phyloP scores from a whole-genome alignment of 2,329 filamentous ascomycete species.

The Alternaria sp. region DNA sequence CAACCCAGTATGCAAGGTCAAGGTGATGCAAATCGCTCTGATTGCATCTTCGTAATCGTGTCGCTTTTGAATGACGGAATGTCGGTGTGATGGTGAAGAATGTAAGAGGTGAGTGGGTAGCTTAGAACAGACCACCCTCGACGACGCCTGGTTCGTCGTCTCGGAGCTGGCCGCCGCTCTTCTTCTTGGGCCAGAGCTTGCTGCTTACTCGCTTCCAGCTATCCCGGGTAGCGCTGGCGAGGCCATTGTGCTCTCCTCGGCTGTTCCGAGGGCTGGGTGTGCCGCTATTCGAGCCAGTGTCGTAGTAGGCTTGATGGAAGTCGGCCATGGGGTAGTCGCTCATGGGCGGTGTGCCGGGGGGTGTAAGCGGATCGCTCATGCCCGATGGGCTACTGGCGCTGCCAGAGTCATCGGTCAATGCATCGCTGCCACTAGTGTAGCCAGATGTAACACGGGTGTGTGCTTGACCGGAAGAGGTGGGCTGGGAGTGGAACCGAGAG shows the following conservation, averaged over 20 bases:
- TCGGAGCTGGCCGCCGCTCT: slow-evolving; percentile 44
- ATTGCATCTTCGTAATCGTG: slow-evolving; percentile 43
- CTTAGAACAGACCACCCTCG: slow-evolving; percentile 44
- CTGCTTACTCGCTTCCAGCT: slow-evolving; percentile 51
- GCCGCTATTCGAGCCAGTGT: slow-evolving; percentile 39
- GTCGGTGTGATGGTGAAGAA: neutral
- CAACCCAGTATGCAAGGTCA: slow-evolving; percentile 42
- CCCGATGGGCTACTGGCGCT: slow-evolving; percentile 55
- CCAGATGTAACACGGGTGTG: slow-evolving; percentile 37
- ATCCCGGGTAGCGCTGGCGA: slow-evolving; percentile 45
- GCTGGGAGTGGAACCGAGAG: slow-evolving; percentile 47
- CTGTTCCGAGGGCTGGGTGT: slow-evolving; percentile 48
- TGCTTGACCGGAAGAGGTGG: slow-evolving; percentile 39
- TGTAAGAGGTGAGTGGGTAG: neutral
- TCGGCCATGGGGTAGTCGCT: slow-evolving; percentile 55
- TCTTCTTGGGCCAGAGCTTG: slow-evolving; percentile 51
- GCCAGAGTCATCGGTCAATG: slow-evolving; percentile 68
- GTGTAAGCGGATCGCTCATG: slow-evolving; percentile 71
- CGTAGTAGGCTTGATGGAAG: slow-evolving; percentile 44
- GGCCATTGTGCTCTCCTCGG: slow-evolving; percentile 45
- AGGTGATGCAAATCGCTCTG: slow-evolving; percentile 40
- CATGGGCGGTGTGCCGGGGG: slow-evolving; percentile 78
- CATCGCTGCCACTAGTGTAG: slow-evolving; percentile 52
- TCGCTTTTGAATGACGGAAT: slow-evolving; percentile 19
- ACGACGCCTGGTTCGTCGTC: slow-evolving; percentile 46